Evolutionary conservation across 495 filamentous ascomycete species (phyloP), one percentile per base, ranked within the genome.

Genomic region (Aspergillus conjunctus): DNA sequence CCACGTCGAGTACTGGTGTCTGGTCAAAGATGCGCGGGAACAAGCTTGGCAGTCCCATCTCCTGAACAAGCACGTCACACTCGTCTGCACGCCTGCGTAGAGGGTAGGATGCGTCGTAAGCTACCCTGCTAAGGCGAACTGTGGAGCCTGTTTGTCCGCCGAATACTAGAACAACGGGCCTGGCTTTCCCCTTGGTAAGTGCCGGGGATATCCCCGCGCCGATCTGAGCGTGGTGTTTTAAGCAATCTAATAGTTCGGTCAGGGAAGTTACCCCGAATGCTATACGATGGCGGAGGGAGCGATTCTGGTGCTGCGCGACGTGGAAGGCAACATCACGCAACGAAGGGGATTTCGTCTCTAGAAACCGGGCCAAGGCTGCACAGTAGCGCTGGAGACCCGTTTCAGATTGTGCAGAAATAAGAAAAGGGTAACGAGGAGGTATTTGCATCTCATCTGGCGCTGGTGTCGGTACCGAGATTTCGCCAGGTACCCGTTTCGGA

Each of bases 11-110:
- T 7, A 78, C 59, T 8, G 76, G 66, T 0, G 65, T 59, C 0
- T 54, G 44, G 30, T 76, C 66, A 41, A 82, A 83, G 18, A 86
- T 78, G 1, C 20, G 66, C 3, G 82, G 81, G 54, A 71, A 76
- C 8, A 84, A 62, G 5, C 72, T 64, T 0, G 54, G 55, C 7
- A 68, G 55, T 4, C 77, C 77, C n/a, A 77, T 20, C 0, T 51
- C 37, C 0, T 49, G 55, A 4, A 75, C 31, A 7, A 67, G 56
- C 0, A 58, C 31, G 52, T 83, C 64, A 39, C 76, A 79, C 2
- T 58, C 32, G 21, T 79, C 68, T 1, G 54, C 8, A 1, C 79
- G 59, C 58, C 78, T 14, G 14, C 33, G 32, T 7, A 82, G 58
- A 54, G 79, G 63, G 3, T 49, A 49, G 22, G 44, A 49, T 33